Evolutionary conservation across 495 filamentous ascomycete species (phyloP), one percentile per base, ranked within the genome.

Genomic region (Usnea hakonensis): DNA sequence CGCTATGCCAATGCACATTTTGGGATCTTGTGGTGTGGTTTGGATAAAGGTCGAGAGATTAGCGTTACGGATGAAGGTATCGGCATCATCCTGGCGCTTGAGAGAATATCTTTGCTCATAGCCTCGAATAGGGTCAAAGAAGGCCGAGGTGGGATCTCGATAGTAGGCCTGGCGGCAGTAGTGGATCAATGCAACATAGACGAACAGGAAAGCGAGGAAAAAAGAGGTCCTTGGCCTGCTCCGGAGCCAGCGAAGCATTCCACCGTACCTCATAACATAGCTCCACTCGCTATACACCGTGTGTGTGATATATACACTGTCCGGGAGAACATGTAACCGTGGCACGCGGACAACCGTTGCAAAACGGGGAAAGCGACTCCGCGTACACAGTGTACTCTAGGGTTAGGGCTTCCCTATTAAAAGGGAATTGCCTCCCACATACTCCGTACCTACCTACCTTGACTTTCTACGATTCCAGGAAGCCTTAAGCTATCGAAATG

Each of bases 71-170:
- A 78, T 75, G 58, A 73, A 73, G 28, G 65, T 62, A 21, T 68
- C 65, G 19, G 75, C 76, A 61, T 78, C 67, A 17, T 68, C 63
- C 57, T 76, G 71, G 28, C 78, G 71, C 37, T 65, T 33, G 13
- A 72, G 55, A 35, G 75, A 77, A 65, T 80, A 79, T 52, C 66
- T 59, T 26, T 68, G 69, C 43, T 75, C 68, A 64, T 76, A 80
- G 16, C 73, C 76, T 48, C 70, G 63, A 32, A 64, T 40, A 32
- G 72, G 71, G 53, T 75, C 66, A 63, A 80, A 80, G 60, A 78
- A 78, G 32, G 71, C 65, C 10, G 76, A 78, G 55, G 75, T 75
- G 4, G 76, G 76, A 59, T 79, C 77, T 32, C 74, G 75, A 68
- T 66, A 74, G 61, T 67, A 74, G 44, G 67, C 46, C 55, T 67